These are phyloP conservation scores for Mortierella sp. DNA, from an alignment of 371 early-diverging fungal species.

Conservation along the genomic window DNA sequence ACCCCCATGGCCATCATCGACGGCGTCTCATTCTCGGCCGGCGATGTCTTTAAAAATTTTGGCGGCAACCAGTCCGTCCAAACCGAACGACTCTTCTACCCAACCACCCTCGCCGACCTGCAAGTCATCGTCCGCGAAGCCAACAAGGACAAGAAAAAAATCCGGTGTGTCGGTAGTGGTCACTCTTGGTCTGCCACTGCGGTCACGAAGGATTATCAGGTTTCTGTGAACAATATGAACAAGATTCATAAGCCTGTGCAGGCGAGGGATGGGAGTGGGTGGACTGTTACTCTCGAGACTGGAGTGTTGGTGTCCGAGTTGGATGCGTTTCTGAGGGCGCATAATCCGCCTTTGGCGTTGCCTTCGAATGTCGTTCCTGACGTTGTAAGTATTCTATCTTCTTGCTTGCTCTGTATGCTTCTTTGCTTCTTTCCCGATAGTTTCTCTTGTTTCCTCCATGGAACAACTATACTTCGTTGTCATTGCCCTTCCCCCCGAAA, in stretches of 20 bases:
- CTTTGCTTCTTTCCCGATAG: not conserved
- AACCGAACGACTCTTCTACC: conserved; percentile 35
- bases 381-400: conserved; percentile 3
- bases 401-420: not conserved
- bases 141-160: conserved; percentile 23
- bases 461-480: not conserved
- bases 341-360: conserved; percentile 35
- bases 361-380: conserved; percentile 23
- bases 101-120: conserved; percentile 32
- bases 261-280: conserved; percentile 4
- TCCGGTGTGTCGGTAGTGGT: conserved; percentile 38
- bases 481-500: not conserved
- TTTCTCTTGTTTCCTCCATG: not conserved
- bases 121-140: conserved; percentile 40
- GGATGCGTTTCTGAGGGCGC: conserved; percentile 18
- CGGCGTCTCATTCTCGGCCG: conserved; percentile 26
- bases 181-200: conserved; percentile 26
- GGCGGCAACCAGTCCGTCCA: conserved; percentile 20
- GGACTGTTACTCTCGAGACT: conserved; percentile 39
- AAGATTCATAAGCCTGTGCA: conserved; percentile 32
- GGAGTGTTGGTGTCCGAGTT: conserved; percentile 33
- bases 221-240: conserved; percentile 22
- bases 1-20: conserved; percentile 24
- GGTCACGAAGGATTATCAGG: conserved; percentile 26
- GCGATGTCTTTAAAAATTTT: conserved; percentile 22